These are phyloP conservation scores for Cryptosporidium baileyi DNA, from an alignment of 169 alveolate genomes.

Conservation along the genomic window DNA sequence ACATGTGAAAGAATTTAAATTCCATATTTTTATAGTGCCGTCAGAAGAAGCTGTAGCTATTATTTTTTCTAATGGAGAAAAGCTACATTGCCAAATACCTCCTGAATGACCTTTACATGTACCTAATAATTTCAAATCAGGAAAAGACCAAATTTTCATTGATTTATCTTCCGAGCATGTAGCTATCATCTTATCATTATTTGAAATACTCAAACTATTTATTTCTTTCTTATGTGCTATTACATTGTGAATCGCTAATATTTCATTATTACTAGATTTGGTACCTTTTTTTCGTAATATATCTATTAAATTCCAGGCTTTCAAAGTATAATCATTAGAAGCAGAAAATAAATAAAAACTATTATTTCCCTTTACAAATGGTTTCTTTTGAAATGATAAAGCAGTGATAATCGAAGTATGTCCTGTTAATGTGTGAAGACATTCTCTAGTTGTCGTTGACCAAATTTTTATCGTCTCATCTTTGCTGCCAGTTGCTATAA, in stretches of 20 bases:
- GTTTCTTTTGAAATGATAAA: conserved; percentile 77
- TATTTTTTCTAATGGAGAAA: conserved; percentile 80
- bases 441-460: conserved; percentile 76
- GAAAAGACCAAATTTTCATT: conserved; percentile 80
- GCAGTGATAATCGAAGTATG: conserved; percentile 86
- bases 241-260: conserved; percentile 34
- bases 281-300: not conserved
- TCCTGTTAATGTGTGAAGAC: conserved; percentile 77
- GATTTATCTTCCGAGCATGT: conserved; percentile 86
- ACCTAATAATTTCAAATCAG: conserved; percentile 59
- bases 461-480: conserved; percentile 84
- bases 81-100: conserved; percentile 78
- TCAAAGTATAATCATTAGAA: conserved; percentile 81
- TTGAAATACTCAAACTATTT: conserved; percentile 25
- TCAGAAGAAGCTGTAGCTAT: conserved; percentile 87
- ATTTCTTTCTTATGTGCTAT: conserved; percentile 64
- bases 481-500: conserved; percentile 81
- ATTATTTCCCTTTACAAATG: conserved; percentile 68
- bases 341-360: conserved; percentile 80
- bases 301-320: conserved; percentile 73
- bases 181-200: conserved; percentile 74
- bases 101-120: conserved; percentile 80
- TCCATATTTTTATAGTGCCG: conserved; percentile 87
- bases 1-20: conserved; percentile 79
- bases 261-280: conserved; percentile 68